Percentiles rank a stretch among this genome's conserved stretches.
Evolutionary conservation across 2,329 filamentous ascomycete species (phyloP).

Genomic region (Pseudogymnoascus sp.): DNA sequence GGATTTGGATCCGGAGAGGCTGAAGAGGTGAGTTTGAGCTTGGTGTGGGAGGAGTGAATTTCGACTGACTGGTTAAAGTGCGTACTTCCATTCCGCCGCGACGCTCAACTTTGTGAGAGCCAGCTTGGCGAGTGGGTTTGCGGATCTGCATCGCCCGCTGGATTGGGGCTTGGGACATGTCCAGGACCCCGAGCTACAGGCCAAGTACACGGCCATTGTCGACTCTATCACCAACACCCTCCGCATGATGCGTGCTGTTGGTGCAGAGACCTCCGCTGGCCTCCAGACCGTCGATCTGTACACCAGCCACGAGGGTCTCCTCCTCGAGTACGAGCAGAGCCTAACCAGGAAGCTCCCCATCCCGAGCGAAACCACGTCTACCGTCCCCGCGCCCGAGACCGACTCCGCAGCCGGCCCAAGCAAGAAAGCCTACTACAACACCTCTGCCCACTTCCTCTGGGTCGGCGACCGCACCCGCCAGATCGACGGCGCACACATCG

Average conservation of each 20-base stretch:
- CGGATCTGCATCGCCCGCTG: constrained; percentile 84
- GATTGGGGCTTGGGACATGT: constrained; percentile 95
- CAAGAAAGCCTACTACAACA: constrained; percentile 74
- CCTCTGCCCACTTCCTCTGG: constrained; percentile 95
- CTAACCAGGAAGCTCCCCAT: constrained; percentile 70
- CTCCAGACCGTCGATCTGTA: constrained; percentile 90
- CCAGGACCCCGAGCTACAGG: constrained; percentile 70
- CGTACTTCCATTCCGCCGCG: constrained; percentile 91
- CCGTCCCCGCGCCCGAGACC: constrained; percentile 15
- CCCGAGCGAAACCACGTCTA: constrained; percentile 40
- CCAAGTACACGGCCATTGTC: constrained; percentile 80
- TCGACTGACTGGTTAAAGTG: constrained; percentile 39
- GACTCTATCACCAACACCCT: constrained; percentile 81
- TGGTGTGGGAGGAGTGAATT: not conserved
- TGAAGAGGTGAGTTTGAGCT: constrained; percentile 53
- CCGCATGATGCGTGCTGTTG: constrained; percentile 89
- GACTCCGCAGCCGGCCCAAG: constrained; percentile 24
- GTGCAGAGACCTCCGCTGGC: constrained; percentile 75
- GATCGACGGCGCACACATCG: constrained; percentile 86
- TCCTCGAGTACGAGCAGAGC: constrained; percentile 88
- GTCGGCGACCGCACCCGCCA: constrained; percentile 94
- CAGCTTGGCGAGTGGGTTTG: constrained; percentile 77
- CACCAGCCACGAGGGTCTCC: constrained; percentile 89
- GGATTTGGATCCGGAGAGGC: constrained; percentile 70
- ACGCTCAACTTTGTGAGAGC: constrained; percentile 90